phyloP scores from a whole-genome alignment of 768 basidiomycete genomes.

The Tephrocybe sp. region DNA sequence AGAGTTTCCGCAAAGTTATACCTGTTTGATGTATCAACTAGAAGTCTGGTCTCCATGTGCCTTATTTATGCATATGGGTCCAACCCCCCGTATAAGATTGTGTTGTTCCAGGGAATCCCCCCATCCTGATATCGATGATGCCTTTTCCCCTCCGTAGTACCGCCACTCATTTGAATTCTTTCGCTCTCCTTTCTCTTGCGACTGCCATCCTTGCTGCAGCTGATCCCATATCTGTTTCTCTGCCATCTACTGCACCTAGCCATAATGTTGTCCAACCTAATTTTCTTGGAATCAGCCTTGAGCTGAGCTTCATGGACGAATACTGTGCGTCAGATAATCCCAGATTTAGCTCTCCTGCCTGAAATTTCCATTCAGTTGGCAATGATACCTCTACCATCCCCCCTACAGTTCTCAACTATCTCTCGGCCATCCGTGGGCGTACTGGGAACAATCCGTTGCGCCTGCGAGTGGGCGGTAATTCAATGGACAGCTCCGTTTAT shows the following conservation, averaged over 20 bases:
- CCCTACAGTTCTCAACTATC: constrained; percentile 53
- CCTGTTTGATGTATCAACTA: no score
- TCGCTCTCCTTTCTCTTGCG: constrained; percentile 9
- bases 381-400: constrained; percentile 51
- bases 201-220: constrained; percentile 18
- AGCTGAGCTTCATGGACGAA: constrained; percentile 58
- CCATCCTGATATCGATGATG: constrained; percentile 3
- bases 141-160: constrained; percentile 6
- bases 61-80: no score
- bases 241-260: constrained; percentile 33
- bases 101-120: neutral
- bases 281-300: constrained; percentile 65
- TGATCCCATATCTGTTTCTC: constrained; percentile 25
- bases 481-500: constrained; percentile 43
- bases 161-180: constrained; percentile 15
- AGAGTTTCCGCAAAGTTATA: no score
- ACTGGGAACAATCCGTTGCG: constrained; percentile 42
- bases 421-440: constrained; percentile 50
- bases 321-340: constrained; percentile 39
- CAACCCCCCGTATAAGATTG: neutral
- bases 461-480: constrained; percentile 50
- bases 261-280: constrained; percentile 44
- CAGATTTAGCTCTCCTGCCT: neutral
- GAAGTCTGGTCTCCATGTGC: no score
- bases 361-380: constrained; percentile 36